Base-by-base conservation (phyloP, 495 filamentous ascomycete species). In the Penicillium crystallinum region DNA sequence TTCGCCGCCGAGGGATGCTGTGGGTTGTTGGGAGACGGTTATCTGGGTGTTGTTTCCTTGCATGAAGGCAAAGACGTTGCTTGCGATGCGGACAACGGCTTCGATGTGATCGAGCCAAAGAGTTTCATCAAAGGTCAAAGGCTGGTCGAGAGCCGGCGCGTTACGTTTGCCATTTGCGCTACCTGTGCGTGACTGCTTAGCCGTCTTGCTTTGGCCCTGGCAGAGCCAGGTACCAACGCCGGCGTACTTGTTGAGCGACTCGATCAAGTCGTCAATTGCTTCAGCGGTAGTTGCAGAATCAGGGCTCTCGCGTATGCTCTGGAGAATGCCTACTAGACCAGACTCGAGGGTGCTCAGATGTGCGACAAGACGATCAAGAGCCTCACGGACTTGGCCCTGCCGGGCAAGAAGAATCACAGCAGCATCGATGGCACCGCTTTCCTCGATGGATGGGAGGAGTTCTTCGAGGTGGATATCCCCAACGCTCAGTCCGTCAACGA, bases 181-280 rank as follows among this genome's bases (percentile, higher is more conserved):
- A 3, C 52, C 42, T 15, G 52, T 35, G 47, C 62, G 57, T 21
- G 63, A 54, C 40, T 71, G 69, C 55, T 77, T 74, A 14, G 74
- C 67, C 1, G 79, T 81, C 59, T 86, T 90, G 45, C 81, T 91
- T 69, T 97, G 91, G 30, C 88, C 85, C 70, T 93, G 90, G 59
- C 93, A 97, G 19, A 98, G 78, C 93, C 93, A 98, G 18, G 91
- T 89, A 25, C 93, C 93, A 18, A 98, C 90, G 44, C 88, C 82
- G 0, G 84, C 79, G 66, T 95, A 97, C 63, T 92, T 97, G 49
- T 92, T 81, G 37, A 98, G 67, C 4, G 85, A 86, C 33, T 84
- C 81, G 15, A 96, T 74, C 2, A 95, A 76, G 41, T 82, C 76
- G 27, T 70, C 53, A 21, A 75, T 68, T n/a, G 77, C 76, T 40